A percentile compares a stretch with the other conserved stretches of the same genome.
Conservation (phyloP, 192 early-diverging fungal genomes). For the Linnemannia exigua region DNA sequence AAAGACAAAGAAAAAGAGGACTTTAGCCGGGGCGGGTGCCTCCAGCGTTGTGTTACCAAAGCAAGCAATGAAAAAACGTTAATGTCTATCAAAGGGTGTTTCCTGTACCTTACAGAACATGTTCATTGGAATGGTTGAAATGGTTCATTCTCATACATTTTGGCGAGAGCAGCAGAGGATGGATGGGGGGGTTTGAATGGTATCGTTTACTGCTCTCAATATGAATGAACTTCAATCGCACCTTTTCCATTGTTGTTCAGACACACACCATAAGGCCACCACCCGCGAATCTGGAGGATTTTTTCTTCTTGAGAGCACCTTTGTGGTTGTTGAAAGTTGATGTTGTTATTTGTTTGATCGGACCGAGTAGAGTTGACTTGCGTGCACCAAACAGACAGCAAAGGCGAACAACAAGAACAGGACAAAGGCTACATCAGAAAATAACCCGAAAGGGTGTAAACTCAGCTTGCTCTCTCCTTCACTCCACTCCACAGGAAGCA, state of each 20-base stretch:
- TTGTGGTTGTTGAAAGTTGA: neutral
- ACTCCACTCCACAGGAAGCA: neutral
- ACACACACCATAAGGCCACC: neutral
- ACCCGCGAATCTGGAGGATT: neutral
- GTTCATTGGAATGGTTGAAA: no score
- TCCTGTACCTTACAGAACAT: no score
- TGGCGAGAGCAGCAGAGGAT: no score
- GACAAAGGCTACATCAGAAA: neutral
- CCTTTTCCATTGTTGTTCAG: neutral
- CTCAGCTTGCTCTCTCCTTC: neutral
- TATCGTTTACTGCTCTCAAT: no score
- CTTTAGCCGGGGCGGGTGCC: neutral
- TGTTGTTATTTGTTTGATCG: slow-evolving; percentile 1
- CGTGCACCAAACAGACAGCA: neutral
- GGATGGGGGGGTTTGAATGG: no score
- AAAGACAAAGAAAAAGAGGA: neutral
- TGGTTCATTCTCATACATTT: no score
- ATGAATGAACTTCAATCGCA: neutral
- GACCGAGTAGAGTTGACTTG: neutral
- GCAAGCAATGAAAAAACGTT: neutral
- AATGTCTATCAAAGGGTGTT: no score
- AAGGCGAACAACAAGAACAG: neutral
- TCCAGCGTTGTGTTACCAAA: neutral
- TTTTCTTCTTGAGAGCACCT: neutral
- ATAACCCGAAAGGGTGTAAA: neutral